These are phyloP conservation scores for Cercospora sp. DNA, from an alignment of 2,329 filamentous ascomycete species.

Conservation along the genomic window DNA sequence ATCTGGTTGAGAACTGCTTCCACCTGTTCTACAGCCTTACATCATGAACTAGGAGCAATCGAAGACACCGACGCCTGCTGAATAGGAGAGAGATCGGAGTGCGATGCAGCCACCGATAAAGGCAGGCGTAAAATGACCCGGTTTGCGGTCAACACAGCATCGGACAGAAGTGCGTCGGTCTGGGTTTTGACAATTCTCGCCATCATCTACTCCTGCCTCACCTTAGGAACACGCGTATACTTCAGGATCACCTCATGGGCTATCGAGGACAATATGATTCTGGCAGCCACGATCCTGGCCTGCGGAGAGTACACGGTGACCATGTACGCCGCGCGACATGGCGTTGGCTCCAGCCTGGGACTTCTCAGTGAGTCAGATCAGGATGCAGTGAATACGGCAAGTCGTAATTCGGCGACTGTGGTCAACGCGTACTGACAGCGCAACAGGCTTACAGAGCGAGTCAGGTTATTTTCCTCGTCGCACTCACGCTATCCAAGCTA, in stretches of 20 bases:
- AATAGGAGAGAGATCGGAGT: neutral
- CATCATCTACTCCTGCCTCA: conserved; percentile 1
- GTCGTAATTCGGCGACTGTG: neutral
- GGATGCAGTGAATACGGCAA: neutral
- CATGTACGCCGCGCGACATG: neutral
- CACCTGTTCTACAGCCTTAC: neutral
- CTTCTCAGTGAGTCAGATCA: neutral
- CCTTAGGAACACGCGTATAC: neutral
- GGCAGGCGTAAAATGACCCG: neutral
- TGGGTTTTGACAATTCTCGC: neutral
- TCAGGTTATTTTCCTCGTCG: neutral
- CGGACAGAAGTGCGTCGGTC: neutral
- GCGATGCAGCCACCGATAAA: neutral
- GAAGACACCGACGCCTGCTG: neutral
- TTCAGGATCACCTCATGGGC: neutral
- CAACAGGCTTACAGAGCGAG: neutral
- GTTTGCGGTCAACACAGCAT: neutral
- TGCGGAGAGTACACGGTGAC: neutral
- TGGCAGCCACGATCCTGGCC: neutral
- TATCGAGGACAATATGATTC: conserved; percentile 1
- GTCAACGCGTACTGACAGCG: neutral
- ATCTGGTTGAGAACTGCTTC: neutral
- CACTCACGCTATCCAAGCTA: neutral
- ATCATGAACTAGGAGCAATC: neutral
- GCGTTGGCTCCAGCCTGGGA: neutral